Percentiles rank a stretch among this genome's conserved stretches.
These are phyloP conservation scores for Boletus hoseneyae DNA, from an alignment of 1,284 basidiomycete genomes.

Conservation along the genomic window DNA sequence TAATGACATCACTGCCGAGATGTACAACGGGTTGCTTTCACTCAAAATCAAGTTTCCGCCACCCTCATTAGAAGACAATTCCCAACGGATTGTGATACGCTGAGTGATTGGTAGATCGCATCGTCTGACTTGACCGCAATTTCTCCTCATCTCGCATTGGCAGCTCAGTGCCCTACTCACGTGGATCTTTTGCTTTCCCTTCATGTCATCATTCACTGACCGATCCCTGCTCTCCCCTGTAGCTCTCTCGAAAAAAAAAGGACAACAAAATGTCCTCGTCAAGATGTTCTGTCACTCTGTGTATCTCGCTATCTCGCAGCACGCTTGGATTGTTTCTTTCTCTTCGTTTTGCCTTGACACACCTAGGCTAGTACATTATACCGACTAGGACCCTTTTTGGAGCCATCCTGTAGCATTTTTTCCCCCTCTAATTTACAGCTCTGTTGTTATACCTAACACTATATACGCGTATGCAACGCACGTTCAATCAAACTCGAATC, in stretches of 20 bases:
- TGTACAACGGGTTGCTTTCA: constrained; percentile 50
- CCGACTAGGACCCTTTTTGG: neutral
- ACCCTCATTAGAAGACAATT: constrained; percentile 21
- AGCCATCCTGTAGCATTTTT: neutral
- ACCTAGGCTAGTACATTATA: neutral
- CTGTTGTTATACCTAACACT: neutral
- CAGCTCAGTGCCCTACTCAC: neutral
- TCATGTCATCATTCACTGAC: constrained; percentile 12
- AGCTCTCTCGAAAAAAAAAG: neutral
- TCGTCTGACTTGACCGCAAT: constrained; percentile 12
- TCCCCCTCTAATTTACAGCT: neutral
- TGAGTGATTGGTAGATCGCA: constrained; percentile 23
- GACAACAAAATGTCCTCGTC: neutral
- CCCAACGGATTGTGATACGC: constrained; percentile 26
- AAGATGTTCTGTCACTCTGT: neutral
- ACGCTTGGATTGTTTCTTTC: neutral
- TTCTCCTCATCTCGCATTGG: constrained; percentile 6
- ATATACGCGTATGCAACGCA: neutral
- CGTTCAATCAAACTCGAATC: neutral
- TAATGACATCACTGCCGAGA: constrained; percentile 43
- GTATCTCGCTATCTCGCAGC: neutral
- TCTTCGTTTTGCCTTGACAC: neutral
- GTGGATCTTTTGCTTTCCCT: constrained; percentile 10
- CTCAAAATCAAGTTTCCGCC: constrained; percentile 45
- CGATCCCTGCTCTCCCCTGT: neutral